Evolutionary conservation across 352 stramenopile species (phyloP).

Genomic region (Phytopythium mirpurense): DNA sequence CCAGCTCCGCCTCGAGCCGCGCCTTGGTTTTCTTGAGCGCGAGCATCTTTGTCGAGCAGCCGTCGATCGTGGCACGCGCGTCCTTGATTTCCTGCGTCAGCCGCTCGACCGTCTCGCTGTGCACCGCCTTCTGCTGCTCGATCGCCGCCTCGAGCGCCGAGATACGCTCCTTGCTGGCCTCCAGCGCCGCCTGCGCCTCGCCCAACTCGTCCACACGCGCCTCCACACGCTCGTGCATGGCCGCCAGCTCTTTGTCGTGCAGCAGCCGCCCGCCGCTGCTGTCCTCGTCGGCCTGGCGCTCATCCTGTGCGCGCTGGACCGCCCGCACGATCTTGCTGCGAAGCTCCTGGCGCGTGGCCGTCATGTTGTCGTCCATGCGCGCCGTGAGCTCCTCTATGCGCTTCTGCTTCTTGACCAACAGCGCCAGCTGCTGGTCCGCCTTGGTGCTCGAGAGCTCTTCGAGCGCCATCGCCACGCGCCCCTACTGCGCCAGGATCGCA

Average conservation of each 20-base stretch:
- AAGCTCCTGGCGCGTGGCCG: conserved; percentile 33
- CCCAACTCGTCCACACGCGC: conserved; percentile 39
- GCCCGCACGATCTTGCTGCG: conserved; percentile 23
- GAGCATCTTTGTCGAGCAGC: conserved; percentile 25
- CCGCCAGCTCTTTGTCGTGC: conserved; percentile 33
- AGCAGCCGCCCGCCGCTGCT: conserved; percentile 20
- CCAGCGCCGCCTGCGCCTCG: conserved; percentile 25
- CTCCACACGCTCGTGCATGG: conserved; percentile 35
- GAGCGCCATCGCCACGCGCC: conserved; percentile 28
- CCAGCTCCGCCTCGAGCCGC: conserved; percentile 30
- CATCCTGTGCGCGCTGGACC: conserved; percentile 30
- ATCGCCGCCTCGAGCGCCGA: conserved; percentile 32
- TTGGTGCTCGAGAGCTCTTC: conserved; percentile 50
- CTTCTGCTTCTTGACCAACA: conserved; percentile 53
- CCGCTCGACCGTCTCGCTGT: conserved; percentile 30
- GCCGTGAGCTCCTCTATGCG: conserved; percentile 45
- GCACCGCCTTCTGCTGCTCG: conserved; percentile 20
- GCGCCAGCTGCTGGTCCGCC: conserved; percentile 43
- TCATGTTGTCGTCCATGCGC: conserved; percentile 35
- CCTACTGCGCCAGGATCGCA: conserved; percentile 44
- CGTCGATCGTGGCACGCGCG: conserved; percentile 28
- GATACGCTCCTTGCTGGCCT: conserved; percentile 29
- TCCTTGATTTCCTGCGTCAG: conserved; percentile 45
- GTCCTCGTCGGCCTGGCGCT: conserved; percentile 38
- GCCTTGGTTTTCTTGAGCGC: conserved; percentile 30